Conservation (phyloP, 805 yeast species). For the Candida golubevii region DNA sequence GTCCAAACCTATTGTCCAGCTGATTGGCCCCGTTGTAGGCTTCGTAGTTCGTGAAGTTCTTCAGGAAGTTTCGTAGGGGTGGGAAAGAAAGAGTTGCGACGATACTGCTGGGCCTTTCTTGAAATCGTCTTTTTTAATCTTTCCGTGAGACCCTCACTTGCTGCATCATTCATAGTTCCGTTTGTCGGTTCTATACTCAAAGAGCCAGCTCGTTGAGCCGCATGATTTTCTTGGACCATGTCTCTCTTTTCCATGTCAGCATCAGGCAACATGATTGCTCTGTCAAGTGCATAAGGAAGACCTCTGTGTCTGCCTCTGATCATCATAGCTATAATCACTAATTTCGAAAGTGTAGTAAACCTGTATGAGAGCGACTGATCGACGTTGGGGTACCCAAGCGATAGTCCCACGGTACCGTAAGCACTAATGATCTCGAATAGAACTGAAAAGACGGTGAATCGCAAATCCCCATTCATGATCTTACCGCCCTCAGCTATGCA, state of each 20-base stretch:
- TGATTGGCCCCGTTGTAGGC: not conserved
- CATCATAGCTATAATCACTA: conserved; percentile 85
- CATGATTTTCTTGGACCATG: conserved; percentile 52
- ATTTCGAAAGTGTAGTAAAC: conserved; percentile 69
- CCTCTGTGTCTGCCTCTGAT: conserved; percentile 97
- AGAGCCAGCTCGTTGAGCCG: conserved; percentile 24
- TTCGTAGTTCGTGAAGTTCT: conserved; percentile 10
- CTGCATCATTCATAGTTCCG: conserved; percentile 8
- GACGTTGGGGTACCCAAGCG: conserved; percentile 72
- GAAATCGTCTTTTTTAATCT: conserved; percentile 10
- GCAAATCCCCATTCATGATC: conserved; percentile 38
- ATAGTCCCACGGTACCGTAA: conserved; percentile 93
- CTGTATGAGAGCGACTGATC: conserved; percentile 69
- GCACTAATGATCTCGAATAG: conserved; percentile 91
- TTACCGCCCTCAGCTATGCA: conserved; percentile 80
- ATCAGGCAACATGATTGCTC: conserved; percentile 86
- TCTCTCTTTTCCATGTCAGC: conserved; percentile 62
- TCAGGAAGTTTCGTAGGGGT: conserved; percentile 17
- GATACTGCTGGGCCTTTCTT: conserved; percentile 12
- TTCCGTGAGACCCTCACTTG: conserved; percentile 10
- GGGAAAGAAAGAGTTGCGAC: conserved; percentile 16
- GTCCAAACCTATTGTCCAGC: not conserved
- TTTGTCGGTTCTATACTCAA: conserved; percentile 13
- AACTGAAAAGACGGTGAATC: conserved; percentile 65
- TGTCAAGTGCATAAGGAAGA: conserved; percentile 84